Percentiles rank a stretch among this genome's conserved stretches.
These are phyloP conservation scores for Pythium insidiosum DNA, from an alignment of 352 stramenopile genomes.

Conservation along the genomic window DNA sequence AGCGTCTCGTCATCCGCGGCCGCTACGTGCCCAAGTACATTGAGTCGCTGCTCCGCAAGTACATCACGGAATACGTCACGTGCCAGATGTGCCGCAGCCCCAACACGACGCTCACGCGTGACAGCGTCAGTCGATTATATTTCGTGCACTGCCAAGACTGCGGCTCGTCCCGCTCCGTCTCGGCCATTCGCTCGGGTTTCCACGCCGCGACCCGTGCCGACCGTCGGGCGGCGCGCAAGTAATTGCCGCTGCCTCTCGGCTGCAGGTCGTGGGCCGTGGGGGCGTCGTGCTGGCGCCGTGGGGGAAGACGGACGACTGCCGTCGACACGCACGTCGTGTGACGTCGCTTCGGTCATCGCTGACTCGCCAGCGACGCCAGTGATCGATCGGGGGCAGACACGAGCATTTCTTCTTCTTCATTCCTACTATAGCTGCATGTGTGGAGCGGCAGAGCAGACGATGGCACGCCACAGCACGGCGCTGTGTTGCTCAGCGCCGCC, in stretches of 20 bases:
- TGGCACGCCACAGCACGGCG: too few relatives aligned
- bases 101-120: constrained; percentile 96
- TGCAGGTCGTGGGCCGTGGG: background rate
- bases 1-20: constrained; percentile 97
- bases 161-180: constrained; percentile 94
- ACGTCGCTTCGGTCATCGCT: too few relatives aligned
- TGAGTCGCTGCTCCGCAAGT: constrained; percentile 98
- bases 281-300: too few relatives aligned
- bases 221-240: constrained; percentile 80
- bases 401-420: too few relatives aligned
- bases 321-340: too few relatives aligned
- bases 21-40: constrained; percentile 99
- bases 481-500: too few relatives aligned
- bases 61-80: constrained; percentile 99
- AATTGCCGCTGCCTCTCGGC: constrained; percentile 6
- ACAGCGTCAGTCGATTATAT: constrained; percentile 95
- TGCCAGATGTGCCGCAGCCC: constrained; percentile 99
- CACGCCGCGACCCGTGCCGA: constrained; percentile 90
- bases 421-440: too few relatives aligned
- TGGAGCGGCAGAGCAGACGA: too few relatives aligned
- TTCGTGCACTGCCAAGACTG: constrained; percentile 99
- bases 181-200: constrained; percentile 97
- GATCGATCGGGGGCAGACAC: too few relatives aligned
- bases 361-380: too few relatives aligned
- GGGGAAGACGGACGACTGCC: too few relatives aligned